A percentile compares a stretch with the other conserved stretches of the same genome.
Conservation (phyloP, 495 filamentous ascomycete species). For the Penicillium subrubescens region DNA sequence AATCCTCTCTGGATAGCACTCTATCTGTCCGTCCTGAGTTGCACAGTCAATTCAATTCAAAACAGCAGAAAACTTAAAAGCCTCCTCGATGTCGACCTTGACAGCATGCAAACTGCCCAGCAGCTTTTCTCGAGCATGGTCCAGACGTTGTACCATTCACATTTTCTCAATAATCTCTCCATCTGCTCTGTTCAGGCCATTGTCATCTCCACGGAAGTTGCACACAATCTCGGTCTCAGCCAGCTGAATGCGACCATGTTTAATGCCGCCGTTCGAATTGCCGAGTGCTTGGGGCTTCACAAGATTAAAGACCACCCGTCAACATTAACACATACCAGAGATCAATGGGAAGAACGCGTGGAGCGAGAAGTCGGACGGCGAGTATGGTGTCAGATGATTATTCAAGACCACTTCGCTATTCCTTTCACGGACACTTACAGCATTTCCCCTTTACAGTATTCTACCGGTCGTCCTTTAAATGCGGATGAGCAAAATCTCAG, state of each 20-base stretch:
- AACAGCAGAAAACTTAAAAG: conserved; percentile 26
- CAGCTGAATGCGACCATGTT: conserved; percentile 44
- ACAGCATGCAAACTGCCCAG: conserved; percentile 26
- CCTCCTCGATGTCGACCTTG: conserved; percentile 25
- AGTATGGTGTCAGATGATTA: conserved; percentile 48
- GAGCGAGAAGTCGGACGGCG: conserved; percentile 44
- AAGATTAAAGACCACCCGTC: conserved; percentile 28
- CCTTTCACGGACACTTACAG: conserved; percentile 51
- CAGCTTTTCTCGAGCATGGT: conserved; percentile 33
- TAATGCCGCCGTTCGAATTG: conserved; percentile 43
- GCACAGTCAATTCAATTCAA: conserved; percentile 33
- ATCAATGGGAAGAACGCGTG: conserved; percentile 30
- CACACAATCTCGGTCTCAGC: conserved; percentile 50
- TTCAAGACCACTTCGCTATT: conserved; percentile 52
- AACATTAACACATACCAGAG: conserved; percentile 23
- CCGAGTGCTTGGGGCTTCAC: conserved; percentile 40
- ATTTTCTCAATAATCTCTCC: conserved; percentile 38
- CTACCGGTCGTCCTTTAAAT: conserved; percentile 41
- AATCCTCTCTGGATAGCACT: conserved; percentile 37
- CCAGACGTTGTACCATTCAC: conserved; percentile 28
- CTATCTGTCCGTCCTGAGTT: conserved; percentile 31
- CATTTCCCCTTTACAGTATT: conserved; percentile 44
- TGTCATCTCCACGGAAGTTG: conserved; percentile 45
- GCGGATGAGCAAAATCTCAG: conserved; percentile 43
- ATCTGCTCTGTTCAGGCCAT: conserved; percentile 48